These are phyloP conservation scores for Sphaerulina populicola DNA, from an alignment of 2,329 filamentous ascomycete species.

Conservation along the genomic window DNA sequence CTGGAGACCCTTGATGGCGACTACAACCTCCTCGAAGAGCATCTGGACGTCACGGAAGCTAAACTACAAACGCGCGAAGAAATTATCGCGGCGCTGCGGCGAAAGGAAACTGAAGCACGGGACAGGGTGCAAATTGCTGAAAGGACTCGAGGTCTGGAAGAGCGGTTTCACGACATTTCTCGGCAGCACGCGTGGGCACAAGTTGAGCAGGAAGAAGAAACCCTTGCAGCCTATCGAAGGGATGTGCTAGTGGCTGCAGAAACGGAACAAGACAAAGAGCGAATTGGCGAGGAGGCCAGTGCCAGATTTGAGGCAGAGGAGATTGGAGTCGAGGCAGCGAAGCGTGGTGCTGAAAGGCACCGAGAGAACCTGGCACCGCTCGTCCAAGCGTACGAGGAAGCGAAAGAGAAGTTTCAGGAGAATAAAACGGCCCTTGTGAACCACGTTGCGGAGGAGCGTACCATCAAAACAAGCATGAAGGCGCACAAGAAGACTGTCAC, in stretches of 20 bases:
- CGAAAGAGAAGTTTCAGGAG: constrained; percentile 46
- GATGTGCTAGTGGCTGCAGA: constrained; percentile 34
- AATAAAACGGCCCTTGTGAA: constrained; percentile 24
- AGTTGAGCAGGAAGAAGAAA: constrained; percentile 64
- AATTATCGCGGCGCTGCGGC: constrained; percentile 55
- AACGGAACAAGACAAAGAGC: constrained; percentile 40
- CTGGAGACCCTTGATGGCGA: constrained; percentile 86
- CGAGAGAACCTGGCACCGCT: constrained; percentile 37
- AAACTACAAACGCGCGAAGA: constrained; percentile 55
- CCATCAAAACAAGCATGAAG: constrained; percentile 53
- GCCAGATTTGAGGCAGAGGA: constrained; percentile 40
- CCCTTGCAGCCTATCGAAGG: constrained; percentile 25
- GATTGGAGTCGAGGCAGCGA: constrained; percentile 34
- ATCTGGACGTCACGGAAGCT: constrained; percentile 60
- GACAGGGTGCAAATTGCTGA: constrained; percentile 57
- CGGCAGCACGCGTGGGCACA: constrained; percentile 79
- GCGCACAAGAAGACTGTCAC: constrained; percentile 41
- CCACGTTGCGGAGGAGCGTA: constrained; percentile 51
- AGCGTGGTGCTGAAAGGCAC: constrained; percentile 30
- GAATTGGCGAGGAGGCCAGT: constrained; percentile 39
- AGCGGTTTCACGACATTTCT: constrained; percentile 43
- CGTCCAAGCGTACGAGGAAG: constrained; percentile 41
- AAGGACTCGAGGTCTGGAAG: constrained; percentile 56
- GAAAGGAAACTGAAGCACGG: constrained; percentile 53
- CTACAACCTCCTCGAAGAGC: constrained; percentile 74